phyloP scores from a whole-genome alignment of 345 rosid genomes.

The Kernera saxatilis region DNA sequence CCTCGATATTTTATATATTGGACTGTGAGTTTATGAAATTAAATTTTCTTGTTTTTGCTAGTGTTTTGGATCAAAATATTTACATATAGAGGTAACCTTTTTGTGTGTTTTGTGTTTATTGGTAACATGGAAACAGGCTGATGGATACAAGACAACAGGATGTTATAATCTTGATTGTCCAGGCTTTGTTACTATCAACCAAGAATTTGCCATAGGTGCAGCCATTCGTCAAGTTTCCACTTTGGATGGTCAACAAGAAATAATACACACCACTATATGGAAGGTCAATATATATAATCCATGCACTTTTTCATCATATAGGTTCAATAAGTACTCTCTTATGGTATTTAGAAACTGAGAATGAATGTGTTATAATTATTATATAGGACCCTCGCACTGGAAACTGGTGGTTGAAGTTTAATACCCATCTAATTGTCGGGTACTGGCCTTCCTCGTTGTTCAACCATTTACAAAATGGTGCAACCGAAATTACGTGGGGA shows the following conservation, averaged over 20 bases:
- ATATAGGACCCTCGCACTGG: conserved; percentile 31
- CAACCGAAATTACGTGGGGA: conserved; percentile 31
- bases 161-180: background rate
- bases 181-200: conserved; percentile 30
- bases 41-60: too few species aligned
- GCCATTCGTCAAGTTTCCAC: conserved; percentile 3
- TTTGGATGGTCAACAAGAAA: conserved; percentile 11
- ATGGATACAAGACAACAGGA: background rate
- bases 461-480: conserved; percentile 18
- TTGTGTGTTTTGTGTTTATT: background rate
- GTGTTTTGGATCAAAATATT: too few species aligned
- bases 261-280: background rate
- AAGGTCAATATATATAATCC: conserved; percentile 1
- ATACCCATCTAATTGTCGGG: conserved; percentile 15
- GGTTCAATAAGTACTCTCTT: background rate
- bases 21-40: conserved; percentile 31
- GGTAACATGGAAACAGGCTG: conserved; percentile 7
- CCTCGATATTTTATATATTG: conserved; percentile 26
- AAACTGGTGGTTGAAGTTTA: conserved; percentile 39
- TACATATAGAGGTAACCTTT: background rate
- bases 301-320: background rate
- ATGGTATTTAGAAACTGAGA: background rate
- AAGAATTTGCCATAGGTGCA: background rate
- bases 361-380: background rate
- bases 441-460: conserved; percentile 42